phyloP scores from a whole-genome alignment of 2,329 filamentous ascomycete genomes.

The Hirsutella rhossiliensis region DNA sequence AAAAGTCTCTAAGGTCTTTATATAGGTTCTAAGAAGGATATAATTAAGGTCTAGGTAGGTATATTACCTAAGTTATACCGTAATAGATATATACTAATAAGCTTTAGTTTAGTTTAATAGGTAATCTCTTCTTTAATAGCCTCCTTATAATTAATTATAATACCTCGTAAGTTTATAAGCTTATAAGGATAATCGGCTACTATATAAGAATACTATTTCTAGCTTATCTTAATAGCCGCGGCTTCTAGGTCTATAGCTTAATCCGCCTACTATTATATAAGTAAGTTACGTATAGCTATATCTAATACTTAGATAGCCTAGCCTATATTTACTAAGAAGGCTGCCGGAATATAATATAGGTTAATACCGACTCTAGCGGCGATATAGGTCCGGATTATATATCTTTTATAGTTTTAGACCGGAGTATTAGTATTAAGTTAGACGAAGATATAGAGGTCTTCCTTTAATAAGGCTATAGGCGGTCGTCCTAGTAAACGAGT shows the following conservation, averaged over 20 bases:
- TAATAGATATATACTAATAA: not conserved
- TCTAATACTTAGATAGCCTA: not conserved
- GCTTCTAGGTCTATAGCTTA: not conserved
- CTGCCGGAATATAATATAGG: not conserved
- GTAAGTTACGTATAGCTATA: not conserved
- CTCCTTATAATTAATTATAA: not conserved
- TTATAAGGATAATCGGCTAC: not conserved
- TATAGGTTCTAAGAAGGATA: not conserved
- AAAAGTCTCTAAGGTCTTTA: not conserved
- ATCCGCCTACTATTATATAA: not conserved
- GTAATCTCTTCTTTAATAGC: not conserved
- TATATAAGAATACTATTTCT: not conserved
- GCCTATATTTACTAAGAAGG: not conserved
- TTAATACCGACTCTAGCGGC: not conserved
- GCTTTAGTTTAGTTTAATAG: not conserved
- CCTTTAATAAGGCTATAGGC: not conserved
- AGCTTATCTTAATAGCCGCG: not conserved
- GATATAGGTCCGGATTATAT: not conserved
- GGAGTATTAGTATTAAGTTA: not conserved
- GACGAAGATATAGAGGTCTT: not conserved
- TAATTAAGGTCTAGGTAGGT: not conserved
- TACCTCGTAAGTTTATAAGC: not conserved
- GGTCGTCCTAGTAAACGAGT: not conserved
- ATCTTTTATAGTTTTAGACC: not conserved
- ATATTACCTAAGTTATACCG: not conserved